Evolutionary conservation across 192 early-diverging fungal genomes (phyloP), one percentile per base, ranked within the genome.

Genomic region (Gryganskiella cystojenkinii): DNA sequence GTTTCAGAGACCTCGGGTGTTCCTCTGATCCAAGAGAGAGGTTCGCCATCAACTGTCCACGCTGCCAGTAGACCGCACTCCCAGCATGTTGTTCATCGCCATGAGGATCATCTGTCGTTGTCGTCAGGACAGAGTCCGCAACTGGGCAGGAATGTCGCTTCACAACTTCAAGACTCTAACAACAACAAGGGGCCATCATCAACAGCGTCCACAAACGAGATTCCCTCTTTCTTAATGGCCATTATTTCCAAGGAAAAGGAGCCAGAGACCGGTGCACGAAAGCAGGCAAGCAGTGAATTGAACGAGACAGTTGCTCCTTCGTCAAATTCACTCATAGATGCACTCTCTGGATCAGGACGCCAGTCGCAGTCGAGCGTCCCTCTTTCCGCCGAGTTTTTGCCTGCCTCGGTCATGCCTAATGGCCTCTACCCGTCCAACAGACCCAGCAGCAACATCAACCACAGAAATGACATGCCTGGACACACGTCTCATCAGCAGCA

Each of bases 391-490:
- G 74, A 78, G 19, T 47, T 78, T 31, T 42, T 78, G n/a, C 74
- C 74, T 13, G 64, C 74, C 4, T 78, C 74, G 2, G 74, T 78
- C 3, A 68, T 78, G 67, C 74, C 74, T 13, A 68, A 52, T 63
- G 74, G 74, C 24, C 49, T 78, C 4, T 78, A 78, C 24, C 44
- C 65, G 0, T 56, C 64, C 30, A 28, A 0, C 58, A 54, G 28
- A 35, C 14, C 22, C 13, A 4, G 50, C 47, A 47, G 20, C 70
- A 58, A 35, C 66, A 42, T 24, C 37, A 40, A 40, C 37, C 37
- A 40, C 37, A 40, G 37, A 5, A 40, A 40, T 13, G 13, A 13
- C 37, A n/a, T n/a, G n/a, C n/a, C n/a, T n/a, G n/a, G n/a, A n/a
- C n/a, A n/a, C n/a, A n/a, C n/a, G n/a, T n/a, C n/a, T n/a, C n/a